phyloP scores from a whole-genome alignment of 768 basidiomycete species.

The Fistulinella prunicolor region DNA sequence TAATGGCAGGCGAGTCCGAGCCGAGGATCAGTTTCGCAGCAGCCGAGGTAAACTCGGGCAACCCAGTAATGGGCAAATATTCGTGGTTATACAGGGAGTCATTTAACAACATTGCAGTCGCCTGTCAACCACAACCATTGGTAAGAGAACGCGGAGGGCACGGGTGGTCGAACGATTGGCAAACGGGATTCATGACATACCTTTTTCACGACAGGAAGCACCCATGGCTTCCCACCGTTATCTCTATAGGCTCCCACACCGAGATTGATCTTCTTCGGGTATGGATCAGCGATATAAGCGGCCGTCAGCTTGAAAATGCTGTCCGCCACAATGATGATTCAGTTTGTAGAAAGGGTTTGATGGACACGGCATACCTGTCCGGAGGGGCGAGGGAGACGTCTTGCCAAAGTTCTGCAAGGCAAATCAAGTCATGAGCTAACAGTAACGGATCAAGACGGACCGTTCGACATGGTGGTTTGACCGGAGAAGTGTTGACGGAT shows the following conservation, averaged over 20 bases:
- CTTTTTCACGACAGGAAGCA: constrained; percentile 89
- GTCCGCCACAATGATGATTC: constrained; percentile 8
- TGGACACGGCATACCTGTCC: constrained; percentile 55
- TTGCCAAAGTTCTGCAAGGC: constrained; percentile 65
- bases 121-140: constrained; percentile 42
- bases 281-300: constrained; percentile 78
- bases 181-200: constrained; percentile 37
- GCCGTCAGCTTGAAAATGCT: constrained; percentile 92
- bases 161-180: background rate
- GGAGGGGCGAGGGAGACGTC: constrained; percentile 80
- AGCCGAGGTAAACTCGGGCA: constrained; percentile 75
- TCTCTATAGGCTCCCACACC: constrained; percentile 94
- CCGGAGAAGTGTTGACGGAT: constrained; percentile 50
- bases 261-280: constrained; percentile 80
- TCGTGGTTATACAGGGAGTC: constrained; percentile 83
- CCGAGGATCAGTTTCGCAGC: constrained; percentile 86
- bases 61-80: constrained; percentile 88
- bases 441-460: constrained; percentile 36
- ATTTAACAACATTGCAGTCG: constrained; percentile 63
- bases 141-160: background rate
- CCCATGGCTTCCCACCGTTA: constrained; percentile 84
- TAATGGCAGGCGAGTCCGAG: constrained; percentile 62
- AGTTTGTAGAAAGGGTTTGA: background rate
- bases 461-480: constrained; percentile 48
- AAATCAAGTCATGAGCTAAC: background rate